Percentiles rank a stretch among this genome's conserved stretches.
Conservation (phyloP, 2,329 filamentous ascomycete genomes). For the Colletotrichum sp. region DNA sequence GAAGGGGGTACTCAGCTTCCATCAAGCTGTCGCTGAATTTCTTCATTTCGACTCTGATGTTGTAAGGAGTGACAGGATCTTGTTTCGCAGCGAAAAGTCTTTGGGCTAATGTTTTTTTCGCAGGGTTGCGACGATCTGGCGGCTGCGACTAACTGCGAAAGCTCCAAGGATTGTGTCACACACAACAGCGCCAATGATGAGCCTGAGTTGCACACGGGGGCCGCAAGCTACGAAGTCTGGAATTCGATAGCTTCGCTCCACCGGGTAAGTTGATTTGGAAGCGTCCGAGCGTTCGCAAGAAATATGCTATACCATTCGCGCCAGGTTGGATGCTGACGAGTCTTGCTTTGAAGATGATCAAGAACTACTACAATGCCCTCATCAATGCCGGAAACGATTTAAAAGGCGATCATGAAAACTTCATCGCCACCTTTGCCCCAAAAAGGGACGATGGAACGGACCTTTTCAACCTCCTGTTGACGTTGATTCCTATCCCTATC, state of each 20-base stretch:
- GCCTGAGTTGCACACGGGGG: background rate
- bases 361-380: background rate
- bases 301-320: background rate
- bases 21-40: background rate
- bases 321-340: background rate
- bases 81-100: rapidly evolving
- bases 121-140: background rate
- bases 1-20: background rate
- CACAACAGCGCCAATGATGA: background rate
- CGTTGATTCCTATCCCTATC: background rate
- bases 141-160: background rate
- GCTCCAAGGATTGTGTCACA: background rate
- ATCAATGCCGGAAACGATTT: background rate
- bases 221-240: background rate
- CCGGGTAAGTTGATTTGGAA: background rate
- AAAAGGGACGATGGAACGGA: background rate
- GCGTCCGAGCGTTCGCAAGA: background rate
- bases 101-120: background rate
- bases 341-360: background rate
- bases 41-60: background rate
- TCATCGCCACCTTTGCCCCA: background rate
- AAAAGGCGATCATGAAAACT: background rate
- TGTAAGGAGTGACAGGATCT: background rate
- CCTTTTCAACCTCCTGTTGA: background rate
- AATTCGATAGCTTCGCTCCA: background rate